phyloP scores from a whole-genome alignment of 116 monocot species.

The Iris pallida region DNA sequence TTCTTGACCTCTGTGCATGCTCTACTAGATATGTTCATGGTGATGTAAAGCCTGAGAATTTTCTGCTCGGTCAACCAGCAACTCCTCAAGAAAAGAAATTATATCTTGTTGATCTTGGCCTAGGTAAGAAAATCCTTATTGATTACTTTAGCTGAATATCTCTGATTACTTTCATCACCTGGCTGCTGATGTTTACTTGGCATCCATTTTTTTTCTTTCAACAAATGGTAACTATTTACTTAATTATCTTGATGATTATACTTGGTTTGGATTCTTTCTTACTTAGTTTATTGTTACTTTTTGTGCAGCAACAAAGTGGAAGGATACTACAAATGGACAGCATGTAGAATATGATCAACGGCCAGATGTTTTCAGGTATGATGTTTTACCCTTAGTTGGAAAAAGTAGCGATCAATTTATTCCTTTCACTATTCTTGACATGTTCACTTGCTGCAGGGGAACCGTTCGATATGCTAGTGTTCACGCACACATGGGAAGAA shows the following conservation, averaged over 20 bases:
- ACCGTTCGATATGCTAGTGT: constrained; percentile 98
- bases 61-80: constrained; percentile 77
- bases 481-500: constrained; percentile 94
- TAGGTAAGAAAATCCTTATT: constrained; percentile 38
- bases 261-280: neutral
- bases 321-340: constrained; percentile 49
- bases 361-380: constrained; percentile 80
- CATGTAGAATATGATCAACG: constrained; percentile 97
- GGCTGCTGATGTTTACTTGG: neutral
- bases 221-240: neutral
- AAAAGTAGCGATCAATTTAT: neutral
- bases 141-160: neutral
- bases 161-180: too few species aligned
- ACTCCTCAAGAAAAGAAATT: constrained; percentile 83
- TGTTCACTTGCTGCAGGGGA: constrained; percentile 47
- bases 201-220: neutral
- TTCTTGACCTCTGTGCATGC: neutral
- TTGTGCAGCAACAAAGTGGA: constrained; percentile 82
- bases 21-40: constrained; percentile 79
- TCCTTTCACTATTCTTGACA: neutral
- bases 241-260: neutral
- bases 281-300: neutral
- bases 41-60: constrained; percentile 95
- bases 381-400: constrained; percentile 2
- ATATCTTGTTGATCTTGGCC: constrained; percentile 85